These are phyloP conservation scores for Fusarium armeniacum DNA, from an alignment of 2,329 filamentous ascomycete species.

Conservation along the genomic window DNA sequence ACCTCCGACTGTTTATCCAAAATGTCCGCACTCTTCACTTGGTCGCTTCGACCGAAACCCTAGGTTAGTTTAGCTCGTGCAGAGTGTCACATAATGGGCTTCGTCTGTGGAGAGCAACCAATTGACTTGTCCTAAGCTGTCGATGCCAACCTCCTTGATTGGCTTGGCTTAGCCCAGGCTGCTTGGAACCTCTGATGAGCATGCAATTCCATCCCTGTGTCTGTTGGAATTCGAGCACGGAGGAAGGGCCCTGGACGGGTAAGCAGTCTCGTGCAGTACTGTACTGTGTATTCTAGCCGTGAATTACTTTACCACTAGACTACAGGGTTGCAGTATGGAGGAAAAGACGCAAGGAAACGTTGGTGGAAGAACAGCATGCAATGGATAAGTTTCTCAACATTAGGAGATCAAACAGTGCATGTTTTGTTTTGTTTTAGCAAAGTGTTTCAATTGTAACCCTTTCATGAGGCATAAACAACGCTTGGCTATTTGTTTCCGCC, in stretches of 20 bases:
- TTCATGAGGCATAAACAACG: background rate
- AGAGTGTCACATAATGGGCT: slow-evolving; percentile 25
- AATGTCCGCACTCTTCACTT: background rate
- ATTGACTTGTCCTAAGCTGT: slow-evolving; percentile 16
- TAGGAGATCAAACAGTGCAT: background rate
- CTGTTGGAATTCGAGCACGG: slow-evolving; percentile 24
- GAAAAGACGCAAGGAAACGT: background rate
- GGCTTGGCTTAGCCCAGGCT: slow-evolving; percentile 31
- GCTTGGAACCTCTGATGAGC: slow-evolving; percentile 21
- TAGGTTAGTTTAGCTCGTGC: slow-evolving; percentile 32
- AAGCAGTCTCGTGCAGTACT: slow-evolving; percentile 31
- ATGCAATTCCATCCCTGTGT: slow-evolving; percentile 26
- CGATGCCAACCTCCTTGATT: slow-evolving; percentile 30
- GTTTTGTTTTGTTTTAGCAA: slow-evolving; percentile 1
- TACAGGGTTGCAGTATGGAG: background rate
- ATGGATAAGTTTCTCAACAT: background rate
- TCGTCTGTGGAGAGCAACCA: slow-evolving; percentile 27
- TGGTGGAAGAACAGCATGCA: background rate
- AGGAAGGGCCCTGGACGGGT: slow-evolving; percentile 30
- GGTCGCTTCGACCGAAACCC: slow-evolving; percentile 9
- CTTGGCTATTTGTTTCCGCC: background rate
- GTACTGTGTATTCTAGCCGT: slow-evolving; percentile 15
- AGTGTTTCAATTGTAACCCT: background rate
- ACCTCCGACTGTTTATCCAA: slow-evolving; percentile 27
- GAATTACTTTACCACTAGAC: background rate